Evolutionary conservation across 371 early-diverging fungal genomes (phyloP).

Genomic region (Haplosporangium sp.): DNA sequence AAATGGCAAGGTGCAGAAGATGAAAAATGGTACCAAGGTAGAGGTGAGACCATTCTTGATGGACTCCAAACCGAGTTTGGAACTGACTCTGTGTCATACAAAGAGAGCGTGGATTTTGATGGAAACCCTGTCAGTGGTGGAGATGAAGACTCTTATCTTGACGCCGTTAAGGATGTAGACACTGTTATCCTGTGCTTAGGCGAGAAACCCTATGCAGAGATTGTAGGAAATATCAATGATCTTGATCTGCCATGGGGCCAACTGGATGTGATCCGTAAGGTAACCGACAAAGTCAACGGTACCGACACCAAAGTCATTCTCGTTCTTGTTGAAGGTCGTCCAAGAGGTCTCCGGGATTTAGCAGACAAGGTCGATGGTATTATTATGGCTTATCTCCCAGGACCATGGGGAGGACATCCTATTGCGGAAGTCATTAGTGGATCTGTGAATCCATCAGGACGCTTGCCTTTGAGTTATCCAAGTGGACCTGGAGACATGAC

Average conservation of each 20-base stretch:
- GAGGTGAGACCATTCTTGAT: conserved; percentile 60
- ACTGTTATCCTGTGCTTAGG: conserved; percentile 62
- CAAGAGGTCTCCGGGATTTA: conserved; percentile 62
- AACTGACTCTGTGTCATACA: neutral
- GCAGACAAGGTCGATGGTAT: conserved; percentile 60
- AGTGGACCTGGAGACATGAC: conserved; percentile 56
- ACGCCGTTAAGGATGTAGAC: conserved; percentile 56
- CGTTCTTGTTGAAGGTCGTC: conserved; percentile 70
- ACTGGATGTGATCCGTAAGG: conserved; percentile 51
- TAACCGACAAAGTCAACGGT: conserved; percentile 9
- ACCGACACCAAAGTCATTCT: conserved; percentile 59
- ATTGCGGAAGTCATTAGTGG: conserved; percentile 65
- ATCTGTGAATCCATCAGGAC: conserved; percentile 61
- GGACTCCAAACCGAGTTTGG: conserved; percentile 56
- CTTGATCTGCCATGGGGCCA: conserved; percentile 64
- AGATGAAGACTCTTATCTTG: conserved; percentile 45
- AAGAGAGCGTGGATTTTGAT: conserved; percentile 55
- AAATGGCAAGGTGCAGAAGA: conserved; percentile 66
- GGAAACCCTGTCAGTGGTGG: conserved; percentile 55
- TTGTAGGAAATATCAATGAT: conserved; percentile 66
- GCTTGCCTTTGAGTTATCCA: conserved; percentile 69
- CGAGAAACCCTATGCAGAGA: conserved; percentile 66
- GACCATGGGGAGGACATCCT: conserved; percentile 70
- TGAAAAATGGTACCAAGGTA: conserved; percentile 63
- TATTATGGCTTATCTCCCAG: conserved; percentile 68